These are phyloP conservation scores for Cryphonectria carpinicola DNA, from an alignment of 2,329 filamentous ascomycete genomes.

Conservation along the genomic window DNA sequence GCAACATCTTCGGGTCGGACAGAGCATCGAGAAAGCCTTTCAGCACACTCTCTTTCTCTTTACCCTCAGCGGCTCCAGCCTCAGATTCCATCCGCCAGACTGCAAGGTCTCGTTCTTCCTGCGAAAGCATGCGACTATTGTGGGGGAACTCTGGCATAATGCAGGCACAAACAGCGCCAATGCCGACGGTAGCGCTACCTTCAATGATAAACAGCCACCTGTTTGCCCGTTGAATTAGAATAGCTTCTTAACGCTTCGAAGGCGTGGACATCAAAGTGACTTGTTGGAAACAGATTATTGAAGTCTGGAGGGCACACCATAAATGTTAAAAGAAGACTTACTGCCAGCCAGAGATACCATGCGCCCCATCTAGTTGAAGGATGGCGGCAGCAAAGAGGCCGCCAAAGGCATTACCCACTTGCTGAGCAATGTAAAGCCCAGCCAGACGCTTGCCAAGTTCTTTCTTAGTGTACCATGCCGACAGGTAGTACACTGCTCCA, in stretches of 20 bases:
- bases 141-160: slow-evolving; percentile 46
- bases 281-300: background rate
- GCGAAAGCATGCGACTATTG: slow-evolving; percentile 41
- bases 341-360: slow-evolving; percentile 54
- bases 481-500: slow-evolving; percentile 46
- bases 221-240: background rate
- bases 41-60: slow-evolving; percentile 38
- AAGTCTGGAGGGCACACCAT: background rate
- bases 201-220: slow-evolving; percentile 53
- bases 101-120: slow-evolving; percentile 37
- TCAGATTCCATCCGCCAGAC: slow-evolving; percentile 42
- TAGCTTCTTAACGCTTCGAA: background rate
- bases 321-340: slow-evolving; percentile 33
- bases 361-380: slow-evolving; percentile 48
- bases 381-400: slow-evolving; percentile 55
- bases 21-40: slow-evolving; percentile 38
- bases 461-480: slow-evolving; percentile 45
- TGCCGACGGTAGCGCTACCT: slow-evolving; percentile 47
- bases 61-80: slow-evolving; percentile 44
- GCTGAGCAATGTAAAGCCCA: slow-evolving; percentile 41
- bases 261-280: background rate
- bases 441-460: slow-evolving; percentile 44
- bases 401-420: slow-evolving; percentile 51
- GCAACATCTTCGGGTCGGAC: slow-evolving; percentile 42
- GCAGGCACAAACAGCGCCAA: slow-evolving; percentile 38